A percentile compares a stretch with the other conserved stretches of the same genome.
Evolutionary conservation across 345 rosid genomes (phyloP).

Genomic region (Citrus medica): DNA sequence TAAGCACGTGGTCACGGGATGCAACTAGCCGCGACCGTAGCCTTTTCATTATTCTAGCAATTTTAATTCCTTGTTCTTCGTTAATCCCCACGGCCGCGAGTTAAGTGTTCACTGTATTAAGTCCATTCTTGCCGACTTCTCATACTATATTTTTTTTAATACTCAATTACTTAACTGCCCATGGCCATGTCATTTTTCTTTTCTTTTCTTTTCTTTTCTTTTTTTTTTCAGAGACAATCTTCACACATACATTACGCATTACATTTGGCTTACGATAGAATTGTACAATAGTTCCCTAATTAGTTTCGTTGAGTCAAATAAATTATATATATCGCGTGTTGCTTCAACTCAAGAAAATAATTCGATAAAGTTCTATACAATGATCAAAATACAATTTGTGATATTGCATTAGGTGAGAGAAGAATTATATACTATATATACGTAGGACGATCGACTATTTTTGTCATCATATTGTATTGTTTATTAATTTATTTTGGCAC

Average conservation of each 20-base stretch:
- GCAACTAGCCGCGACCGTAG: slow-evolving; percentile 1
- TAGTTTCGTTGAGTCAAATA: neutral
- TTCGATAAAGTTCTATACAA: no score
- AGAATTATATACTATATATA: no score
- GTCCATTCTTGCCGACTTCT: slow-evolving; percentile 8
- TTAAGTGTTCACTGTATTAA: slow-evolving; percentile 2
- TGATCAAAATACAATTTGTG: no score
- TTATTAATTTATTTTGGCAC: neutral
- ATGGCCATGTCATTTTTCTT: neutral
- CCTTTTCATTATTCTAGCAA: neutral
- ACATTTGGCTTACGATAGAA: no score
- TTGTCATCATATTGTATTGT: no score
- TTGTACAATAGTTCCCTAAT: no score
- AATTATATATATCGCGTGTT: neutral
- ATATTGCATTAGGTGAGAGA: no score
- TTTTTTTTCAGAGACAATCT: no score
- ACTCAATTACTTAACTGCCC: slow-evolving; percentile 4
- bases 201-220: no score
- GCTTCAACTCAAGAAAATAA: no score
- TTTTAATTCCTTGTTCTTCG: neutral
- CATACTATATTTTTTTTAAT: neutral
- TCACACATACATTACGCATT: no score
- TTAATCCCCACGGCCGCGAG: slow-evolving; percentile 10
- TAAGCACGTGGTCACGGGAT: slow-evolving; percentile 14
- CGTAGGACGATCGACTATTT: no score